These are phyloP conservation scores for Moesziomyces antarcticus DNA, from an alignment of 1,284 basidiomycete genomes.

Conservation along the genomic window DNA sequence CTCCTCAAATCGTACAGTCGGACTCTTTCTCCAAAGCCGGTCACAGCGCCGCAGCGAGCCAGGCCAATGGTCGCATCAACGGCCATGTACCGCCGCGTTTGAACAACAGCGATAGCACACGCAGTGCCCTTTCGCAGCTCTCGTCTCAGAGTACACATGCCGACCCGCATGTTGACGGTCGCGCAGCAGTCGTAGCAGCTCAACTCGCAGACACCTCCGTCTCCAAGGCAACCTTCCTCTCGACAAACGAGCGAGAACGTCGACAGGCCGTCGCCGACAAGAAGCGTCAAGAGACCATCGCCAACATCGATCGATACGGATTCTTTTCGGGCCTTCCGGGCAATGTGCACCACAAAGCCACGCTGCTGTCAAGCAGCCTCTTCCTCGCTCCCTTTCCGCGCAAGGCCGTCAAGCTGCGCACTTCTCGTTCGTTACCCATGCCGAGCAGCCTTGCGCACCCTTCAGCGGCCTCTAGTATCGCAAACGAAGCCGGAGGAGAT, in stretches of 20 bases:
- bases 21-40: not conserved
- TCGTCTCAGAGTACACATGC: not conserved
- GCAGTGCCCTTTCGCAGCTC: constrained; percentile 5
- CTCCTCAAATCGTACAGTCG: not conserved
- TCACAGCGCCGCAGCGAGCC: not conserved
- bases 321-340: constrained; percentile 37
- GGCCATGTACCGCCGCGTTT: constrained; percentile 6
- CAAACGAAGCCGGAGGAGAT: not conserved
- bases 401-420: constrained; percentile 16
- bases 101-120: constrained; percentile 9
- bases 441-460: constrained; percentile 8
- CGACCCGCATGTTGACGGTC: not conserved
- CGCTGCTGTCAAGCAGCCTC: constrained; percentile 18
- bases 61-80: not conserved
- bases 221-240: constrained; percentile 24
- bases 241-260: constrained; percentile 31
- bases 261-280: constrained; percentile 40
- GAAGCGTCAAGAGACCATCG: constrained; percentile 40
- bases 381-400: constrained; percentile 29
- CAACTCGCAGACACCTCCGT: constrained; percentile 11
- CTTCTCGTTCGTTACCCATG: not conserved
- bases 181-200: not conserved
- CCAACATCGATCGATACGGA: constrained; percentile 53
- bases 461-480: not conserved
- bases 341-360: constrained; percentile 25